phyloP scores from a whole-genome alignment of 805 yeast species.

The Saccharomyces kudriavzevii region DNA sequence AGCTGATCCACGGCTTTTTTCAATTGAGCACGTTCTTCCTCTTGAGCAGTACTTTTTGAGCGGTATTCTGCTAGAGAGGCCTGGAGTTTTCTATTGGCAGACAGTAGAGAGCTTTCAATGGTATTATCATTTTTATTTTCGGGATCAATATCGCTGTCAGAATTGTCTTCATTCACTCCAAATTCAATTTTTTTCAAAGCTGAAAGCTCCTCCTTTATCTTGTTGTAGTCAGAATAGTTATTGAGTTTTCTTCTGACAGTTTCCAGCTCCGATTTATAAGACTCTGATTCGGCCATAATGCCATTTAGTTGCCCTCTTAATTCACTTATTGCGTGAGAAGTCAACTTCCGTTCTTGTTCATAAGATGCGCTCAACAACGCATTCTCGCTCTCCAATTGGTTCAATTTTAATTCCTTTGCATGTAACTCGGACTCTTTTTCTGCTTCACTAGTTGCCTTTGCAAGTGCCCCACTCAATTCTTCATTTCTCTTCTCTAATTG shows the following conservation, averaged over 20 bases:
- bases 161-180: constrained; percentile 38
- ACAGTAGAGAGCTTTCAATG: constrained; percentile 53
- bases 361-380: constrained; percentile 33
- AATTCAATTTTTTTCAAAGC: constrained; percentile 70
- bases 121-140: constrained; percentile 23
- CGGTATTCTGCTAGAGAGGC: constrained; percentile 61
- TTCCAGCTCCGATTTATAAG: constrained; percentile 43
- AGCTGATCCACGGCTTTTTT: constrained; percentile 31
- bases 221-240: constrained; percentile 64
- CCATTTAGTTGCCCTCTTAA: constrained; percentile 32
- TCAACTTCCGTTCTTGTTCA: constrained; percentile 22
- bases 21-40: constrained; percentile 34
- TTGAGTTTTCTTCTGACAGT: constrained; percentile 42
- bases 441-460: constrained; percentile 41
- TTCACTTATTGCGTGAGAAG: constrained; percentile 11
- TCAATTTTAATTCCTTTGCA: constrained; percentile 35
- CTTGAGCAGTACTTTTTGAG: constrained; percentile 45
- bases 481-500: constrained; percentile 76
- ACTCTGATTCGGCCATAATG: constrained; percentile 39
- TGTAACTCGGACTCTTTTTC: constrained; percentile 37
- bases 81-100: constrained; percentile 65
- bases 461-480: constrained; percentile 58
- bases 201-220: constrained; percentile 65
- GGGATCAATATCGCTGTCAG: constrained; percentile 25
- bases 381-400: constrained; percentile 62